phyloP scores from a whole-genome alignment of 768 basidiomycete genomes.

The Aureoboletus auriporus region DNA sequence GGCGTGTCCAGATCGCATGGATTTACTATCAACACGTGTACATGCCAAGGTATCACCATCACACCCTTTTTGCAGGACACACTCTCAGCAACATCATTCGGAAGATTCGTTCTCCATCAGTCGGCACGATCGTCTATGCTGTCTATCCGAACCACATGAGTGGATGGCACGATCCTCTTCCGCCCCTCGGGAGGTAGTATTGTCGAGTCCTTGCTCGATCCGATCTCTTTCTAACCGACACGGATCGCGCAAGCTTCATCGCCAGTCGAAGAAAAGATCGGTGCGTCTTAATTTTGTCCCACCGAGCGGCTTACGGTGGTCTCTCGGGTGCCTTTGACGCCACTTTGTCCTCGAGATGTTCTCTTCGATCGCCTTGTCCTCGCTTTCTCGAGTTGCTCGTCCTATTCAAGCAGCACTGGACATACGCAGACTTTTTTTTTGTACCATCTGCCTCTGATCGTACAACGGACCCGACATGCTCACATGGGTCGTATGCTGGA shows the following conservation, averaged over 20 bases:
- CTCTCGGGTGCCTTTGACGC: slow-evolving; percentile 78
- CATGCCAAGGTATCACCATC: slow-evolving; percentile 89
- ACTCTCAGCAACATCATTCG: slow-evolving; percentile 95
- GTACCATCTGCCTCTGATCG: slow-evolving; percentile 91
- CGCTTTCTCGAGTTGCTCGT: slow-evolving; percentile 95
- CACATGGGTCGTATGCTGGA: slow-evolving; percentile 96
- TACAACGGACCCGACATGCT: slow-evolving; percentile 91
- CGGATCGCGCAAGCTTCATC: slow-evolving; percentile 75
- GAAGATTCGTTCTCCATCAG: slow-evolving; percentile 97
- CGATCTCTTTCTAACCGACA: slow-evolving; percentile 92
- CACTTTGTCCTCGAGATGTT: slow-evolving; percentile 75
- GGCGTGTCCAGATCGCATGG: not conserved
- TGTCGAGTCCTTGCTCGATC: slow-evolving; percentile 86
- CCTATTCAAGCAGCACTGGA: slow-evolving; percentile 96
- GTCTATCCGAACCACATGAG: slow-evolving; percentile 95
- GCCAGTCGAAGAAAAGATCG: slow-evolving; percentile 85
- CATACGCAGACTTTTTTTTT: slow-evolving; percentile 71
- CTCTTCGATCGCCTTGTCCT: slow-evolving; percentile 86
- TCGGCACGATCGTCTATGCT: slow-evolving; percentile 93
- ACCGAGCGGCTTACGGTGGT: not conserved
- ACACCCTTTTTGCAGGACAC: slow-evolving; percentile 94
- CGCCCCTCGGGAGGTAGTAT: slow-evolving; percentile 69
- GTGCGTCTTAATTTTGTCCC: slow-evolving; percentile 35
- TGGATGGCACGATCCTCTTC: slow-evolving; percentile 89
- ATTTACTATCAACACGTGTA: slow-evolving; percentile 44